These are phyloP conservation scores for Apophysomyces ossiformis DNA, from an alignment of 371 early-diverging fungal species.

Conservation along the genomic window DNA sequence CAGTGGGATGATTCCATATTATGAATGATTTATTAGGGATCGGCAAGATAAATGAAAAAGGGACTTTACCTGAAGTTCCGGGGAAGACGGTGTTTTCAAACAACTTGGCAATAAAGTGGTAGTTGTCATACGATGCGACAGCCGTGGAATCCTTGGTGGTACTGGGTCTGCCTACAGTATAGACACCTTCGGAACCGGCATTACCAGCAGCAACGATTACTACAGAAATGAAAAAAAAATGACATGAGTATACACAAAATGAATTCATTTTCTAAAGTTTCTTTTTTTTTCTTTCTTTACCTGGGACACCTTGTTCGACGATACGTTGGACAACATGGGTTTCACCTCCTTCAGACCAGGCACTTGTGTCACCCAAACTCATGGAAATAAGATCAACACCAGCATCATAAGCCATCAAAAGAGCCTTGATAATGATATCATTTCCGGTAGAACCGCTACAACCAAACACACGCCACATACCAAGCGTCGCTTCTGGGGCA, in stretches of 20 bases:
- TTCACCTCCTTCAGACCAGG: constrained; percentile 52
- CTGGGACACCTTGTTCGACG: constrained; percentile 30
- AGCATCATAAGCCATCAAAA: constrained; percentile 61
- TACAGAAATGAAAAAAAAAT: constrained; percentile 3
- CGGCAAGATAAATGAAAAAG: not conserved
- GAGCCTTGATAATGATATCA: constrained; percentile 66
- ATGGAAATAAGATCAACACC: constrained; percentile 65
- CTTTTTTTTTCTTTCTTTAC: constrained; percentile 12
- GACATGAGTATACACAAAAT: not conserved
- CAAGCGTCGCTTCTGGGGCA: constrained; percentile 62
- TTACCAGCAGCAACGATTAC: constrained; percentile 64
- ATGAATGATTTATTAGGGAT: too few species aligned
- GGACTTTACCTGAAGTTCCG: constrained; percentile 8
- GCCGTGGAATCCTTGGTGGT: constrained; percentile 49
- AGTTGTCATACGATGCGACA: constrained; percentile 64
- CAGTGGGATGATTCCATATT: too few species aligned
- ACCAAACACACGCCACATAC: constrained; percentile 57
- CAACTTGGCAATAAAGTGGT: constrained; percentile 25
- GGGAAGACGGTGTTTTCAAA: constrained; percentile 21
- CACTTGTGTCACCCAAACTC: constrained; percentile 66
- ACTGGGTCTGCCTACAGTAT: constrained; percentile 49
- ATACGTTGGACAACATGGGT: constrained; percentile 51
- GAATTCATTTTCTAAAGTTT: not conserved
- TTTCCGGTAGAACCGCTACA: constrained; percentile 58
- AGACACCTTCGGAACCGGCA: constrained; percentile 51